Conservation (phyloP, 2,329 filamentous ascomycete genomes). For the Talaromyces atroroseus region DNA sequence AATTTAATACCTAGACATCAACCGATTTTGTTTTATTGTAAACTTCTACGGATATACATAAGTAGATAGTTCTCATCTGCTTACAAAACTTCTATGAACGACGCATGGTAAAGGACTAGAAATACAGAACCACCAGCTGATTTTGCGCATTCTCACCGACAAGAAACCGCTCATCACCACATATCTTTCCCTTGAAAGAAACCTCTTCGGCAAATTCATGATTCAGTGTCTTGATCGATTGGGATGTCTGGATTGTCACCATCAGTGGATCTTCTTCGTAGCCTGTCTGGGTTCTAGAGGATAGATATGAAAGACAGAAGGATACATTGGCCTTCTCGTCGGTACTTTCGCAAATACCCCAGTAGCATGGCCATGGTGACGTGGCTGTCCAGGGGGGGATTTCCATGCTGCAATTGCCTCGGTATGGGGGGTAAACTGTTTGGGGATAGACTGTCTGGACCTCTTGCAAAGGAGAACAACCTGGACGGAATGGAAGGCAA, state of each 20-base stretch:
- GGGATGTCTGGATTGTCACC: constrained; percentile 27
- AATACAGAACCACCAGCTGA: constrained; percentile 50
- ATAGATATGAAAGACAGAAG: constrained; percentile 32
- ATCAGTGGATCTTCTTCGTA: constrained; percentile 18
- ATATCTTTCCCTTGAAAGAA: constrained; percentile 49
- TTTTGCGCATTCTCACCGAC: constrained; percentile 52
- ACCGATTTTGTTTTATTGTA: not conserved
- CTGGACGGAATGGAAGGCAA: constrained; percentile 51
- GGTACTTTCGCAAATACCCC: constrained; percentile 32
- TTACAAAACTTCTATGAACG: not conserved
- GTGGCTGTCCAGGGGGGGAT: constrained; percentile 23
- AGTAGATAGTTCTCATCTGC: not conserved
- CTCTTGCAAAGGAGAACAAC: constrained; percentile 48
- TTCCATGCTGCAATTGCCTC: constrained; percentile 36
- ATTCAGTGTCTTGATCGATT: constrained; percentile 20
- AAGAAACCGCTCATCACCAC: constrained; percentile 58
- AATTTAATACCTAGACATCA: not conserved
- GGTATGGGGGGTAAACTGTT: constrained; percentile 42
- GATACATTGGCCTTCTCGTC: constrained; percentile 28
- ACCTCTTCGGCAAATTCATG: constrained; percentile 44
- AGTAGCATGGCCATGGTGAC: constrained; percentile 28
- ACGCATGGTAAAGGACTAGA: constrained; percentile 22
- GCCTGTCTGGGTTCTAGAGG: constrained; percentile 16
- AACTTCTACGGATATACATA: not conserved
- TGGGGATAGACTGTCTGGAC: constrained; percentile 31